Base-by-base conservation (phyloP, 2,329 filamentous ascomycete species). In the Diaporthe citri region DNA sequence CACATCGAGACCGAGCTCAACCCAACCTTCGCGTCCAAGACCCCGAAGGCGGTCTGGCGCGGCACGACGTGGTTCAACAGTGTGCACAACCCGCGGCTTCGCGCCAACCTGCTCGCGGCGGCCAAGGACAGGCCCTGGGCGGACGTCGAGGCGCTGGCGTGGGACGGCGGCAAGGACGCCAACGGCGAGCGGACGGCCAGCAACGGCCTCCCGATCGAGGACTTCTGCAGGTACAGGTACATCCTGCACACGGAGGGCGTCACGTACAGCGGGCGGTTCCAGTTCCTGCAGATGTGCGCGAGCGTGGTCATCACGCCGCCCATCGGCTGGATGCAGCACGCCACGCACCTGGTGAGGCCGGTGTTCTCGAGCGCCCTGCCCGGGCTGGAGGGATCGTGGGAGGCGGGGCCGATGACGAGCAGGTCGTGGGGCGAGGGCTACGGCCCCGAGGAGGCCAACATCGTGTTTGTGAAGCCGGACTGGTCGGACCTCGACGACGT, bases 221-320 rank as follows among this genome's bases (percentile, higher is more conserved):
- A 87, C 62, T 90, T 90, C 76, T 90, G 88, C 80, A 81, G 81
- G 72, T 87, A 88, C 80, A 86, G 84, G 72, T 89, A 89, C 79
- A 82, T 90, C 56, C 80, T 89, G 36, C 86, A 89, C 79, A 89
- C 88, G 9, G 88, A 90, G 81, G 88, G 88, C 8, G 82, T 90
- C n/a, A 85, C 87, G 5, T 90, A 90, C 81, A 87, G 84, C 72
- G 88, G 88, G 1, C 85, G 88, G 17, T 85, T 90, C 74, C 86
- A 86, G 75, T 89, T 86, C 78, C 85, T 89, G 79, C 87, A 87
- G 80, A 84, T 88, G 66, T 90, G 88, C 79, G 83, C 79, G 13
- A 86, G 84, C 76, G 86, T 89, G 0, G 82, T 88, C 4, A 78
- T 90, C 51, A 86, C 85, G 3, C 86, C 87, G 71, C 87, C 88